Evolutionary conservation across 768 basidiomycete genomes (phyloP), one percentile per base, ranked within the genome.

Genomic region (Collybiopsis luxurians): DNA sequence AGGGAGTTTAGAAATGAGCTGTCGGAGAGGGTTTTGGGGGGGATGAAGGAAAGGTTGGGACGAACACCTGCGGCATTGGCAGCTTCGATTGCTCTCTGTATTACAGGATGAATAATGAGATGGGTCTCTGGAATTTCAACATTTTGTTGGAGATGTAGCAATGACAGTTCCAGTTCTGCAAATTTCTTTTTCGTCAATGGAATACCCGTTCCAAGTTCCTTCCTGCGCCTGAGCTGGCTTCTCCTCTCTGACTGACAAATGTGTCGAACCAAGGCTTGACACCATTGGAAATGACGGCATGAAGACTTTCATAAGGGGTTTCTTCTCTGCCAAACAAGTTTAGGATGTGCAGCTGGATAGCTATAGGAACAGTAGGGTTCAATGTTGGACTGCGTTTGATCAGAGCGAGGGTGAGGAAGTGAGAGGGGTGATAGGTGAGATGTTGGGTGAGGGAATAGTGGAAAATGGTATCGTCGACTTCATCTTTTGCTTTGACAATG

Each of bases 111-210:
- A 26, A 98, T 90, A 61, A 91, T 78, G 28, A 98, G 85, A 63
- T 94, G 89, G 3, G 94, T 96, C 71, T 98, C 94, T 0, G 97
- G 97, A 52, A 98, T 98, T 75, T 99, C 97, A 60, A 98, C 96
- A 64, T 99, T 99, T 71, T 98, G 97, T 67, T 98, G 96, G 4
- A 98, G 80, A 68, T 99, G 97, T 1, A 98, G 76, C 15, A 98
- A 75, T 2, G 93, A 95, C 10, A 98, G 74, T 70, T 99, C 96
- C 55, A 98, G 86, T 65, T 99, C 97, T 7, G 97, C 96, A 66
- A 98, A 98, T 73, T 98, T 98, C 79, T 95, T 95, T 83, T 98
- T 98, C 45, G 96, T 95, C 81, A 97, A 92, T 2, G 97, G 97
- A 57, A 99, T 98, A 79, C 92, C 92, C 86, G 92, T 89, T 72